These are phyloP conservation scores for Magnaporthiopsis rhizophila DNA, from an alignment of 2,329 filamentous ascomycete genomes.

Conservation along the genomic window DNA sequence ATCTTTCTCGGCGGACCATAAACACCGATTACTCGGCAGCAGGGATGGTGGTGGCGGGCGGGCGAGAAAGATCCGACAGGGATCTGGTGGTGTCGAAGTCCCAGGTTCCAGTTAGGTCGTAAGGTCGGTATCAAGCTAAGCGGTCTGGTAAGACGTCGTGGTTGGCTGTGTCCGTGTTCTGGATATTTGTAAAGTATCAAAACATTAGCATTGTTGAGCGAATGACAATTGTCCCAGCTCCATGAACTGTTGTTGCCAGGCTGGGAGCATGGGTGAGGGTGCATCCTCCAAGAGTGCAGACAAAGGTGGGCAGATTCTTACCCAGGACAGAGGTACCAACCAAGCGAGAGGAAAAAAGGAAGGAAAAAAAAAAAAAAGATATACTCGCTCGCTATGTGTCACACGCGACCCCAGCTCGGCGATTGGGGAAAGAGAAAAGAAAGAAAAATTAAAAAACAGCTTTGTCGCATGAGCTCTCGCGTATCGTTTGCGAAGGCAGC, in stretches of 20 bases:
- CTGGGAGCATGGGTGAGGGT: neutral
- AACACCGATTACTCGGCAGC: neutral
- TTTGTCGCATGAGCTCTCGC: neutral
- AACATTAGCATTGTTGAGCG: neutral
- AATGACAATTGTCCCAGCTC: neutral
- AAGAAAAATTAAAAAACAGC: neutral
- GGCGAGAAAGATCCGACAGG: neutral
- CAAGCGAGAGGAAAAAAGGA: neutral
- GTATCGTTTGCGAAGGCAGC: neutral
- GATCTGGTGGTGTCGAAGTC: neutral
- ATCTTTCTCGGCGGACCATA: slow-evolving; percentile 23
- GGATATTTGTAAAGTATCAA: neutral
- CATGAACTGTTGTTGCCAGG: neutral
- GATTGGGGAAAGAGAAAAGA: neutral
- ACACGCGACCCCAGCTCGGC: neutral
- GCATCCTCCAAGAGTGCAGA: no score
- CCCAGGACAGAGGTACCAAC: neutral
- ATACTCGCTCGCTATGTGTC: neutral
- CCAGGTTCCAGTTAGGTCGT: neutral
- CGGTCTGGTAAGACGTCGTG: neutral
- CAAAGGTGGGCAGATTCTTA: neutral
- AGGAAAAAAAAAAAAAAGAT: neutral
- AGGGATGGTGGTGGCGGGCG: neutral
- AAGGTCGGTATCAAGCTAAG: no score
- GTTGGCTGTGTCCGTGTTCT: neutral